Evolutionary conservation across 176 grass and related monocot genomes (phyloP).

Genomic region (Zoysia pacifica): DNA sequence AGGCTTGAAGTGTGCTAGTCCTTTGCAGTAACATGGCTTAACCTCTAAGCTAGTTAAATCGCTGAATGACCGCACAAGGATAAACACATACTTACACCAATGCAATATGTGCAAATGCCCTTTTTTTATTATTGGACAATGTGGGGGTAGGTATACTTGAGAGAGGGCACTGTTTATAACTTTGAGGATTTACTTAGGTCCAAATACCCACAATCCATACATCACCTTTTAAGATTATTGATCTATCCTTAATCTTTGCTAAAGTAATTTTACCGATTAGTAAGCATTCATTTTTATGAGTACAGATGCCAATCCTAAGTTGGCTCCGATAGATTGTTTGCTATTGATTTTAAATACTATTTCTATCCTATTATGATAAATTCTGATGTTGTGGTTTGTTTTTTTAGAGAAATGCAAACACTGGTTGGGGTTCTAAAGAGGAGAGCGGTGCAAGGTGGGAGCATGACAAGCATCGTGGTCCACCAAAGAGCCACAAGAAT

Average conservation of each 20-base stretch:
- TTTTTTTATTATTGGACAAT: background rate
- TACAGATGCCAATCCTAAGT: background rate
- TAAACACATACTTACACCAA: background rate
- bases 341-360: slow-evolving; percentile 7
- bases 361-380: background rate
- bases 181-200: background rate
- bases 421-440: slow-evolving; percentile 65
- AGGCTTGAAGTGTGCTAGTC: background rate
- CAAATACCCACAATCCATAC: background rate
- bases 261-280: background rate
- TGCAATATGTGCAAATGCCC: background rate
- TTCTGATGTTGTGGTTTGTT: background rate
- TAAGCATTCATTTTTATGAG: slow-evolving; percentile 4
- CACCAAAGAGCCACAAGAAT: slow-evolving; percentile 46
- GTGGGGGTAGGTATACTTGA: background rate
- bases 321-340: background rate
- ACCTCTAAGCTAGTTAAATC: background rate
- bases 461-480: slow-evolving; percentile 50
- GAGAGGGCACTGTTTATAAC: background rate
- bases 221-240: background rate
- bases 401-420: slow-evolving; percentile 61
- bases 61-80: background rate
- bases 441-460: slow-evolving; percentile 51
- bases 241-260: background rate
- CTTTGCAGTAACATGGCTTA: background rate